Evolutionary conservation across 257 asterid genomes (phyloP).

Genomic region (Asclepias syriaca): DNA sequence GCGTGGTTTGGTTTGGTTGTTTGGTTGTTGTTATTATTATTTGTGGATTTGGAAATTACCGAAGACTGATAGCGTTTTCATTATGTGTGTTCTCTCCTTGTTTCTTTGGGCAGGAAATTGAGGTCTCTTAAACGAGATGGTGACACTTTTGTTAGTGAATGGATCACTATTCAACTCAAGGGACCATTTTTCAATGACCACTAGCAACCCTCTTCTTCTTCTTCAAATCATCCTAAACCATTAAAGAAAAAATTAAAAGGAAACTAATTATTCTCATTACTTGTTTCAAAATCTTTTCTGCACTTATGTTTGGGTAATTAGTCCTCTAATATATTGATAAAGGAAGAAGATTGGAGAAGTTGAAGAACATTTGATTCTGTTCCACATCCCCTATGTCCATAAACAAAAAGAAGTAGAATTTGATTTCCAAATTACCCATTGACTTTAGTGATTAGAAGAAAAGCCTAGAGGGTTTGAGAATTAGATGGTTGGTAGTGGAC

Average conservation of each 20-base stretch:
- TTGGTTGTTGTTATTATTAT: neutral
- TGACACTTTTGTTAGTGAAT: conserved; percentile 47
- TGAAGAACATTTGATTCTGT: neutral
- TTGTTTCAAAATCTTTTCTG: neutral
- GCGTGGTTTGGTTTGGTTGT: neutral
- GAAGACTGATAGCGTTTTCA: conserved; percentile 56
- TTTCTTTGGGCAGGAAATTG: conserved; percentile 76
- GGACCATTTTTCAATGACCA: conserved; percentile 29
- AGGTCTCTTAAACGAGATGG: conserved; percentile 64
- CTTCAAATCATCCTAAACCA: neutral
- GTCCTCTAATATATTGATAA: neutral
- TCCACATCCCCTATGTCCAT: neutral
- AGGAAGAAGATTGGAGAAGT: neutral
- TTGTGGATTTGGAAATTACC: conserved; percentile 27
- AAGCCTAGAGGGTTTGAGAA: neutral
- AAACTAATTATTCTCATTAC: neutral
- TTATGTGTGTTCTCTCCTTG: conserved; percentile 41
- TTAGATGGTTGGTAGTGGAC: too few relatives aligned
- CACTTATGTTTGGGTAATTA: neutral
- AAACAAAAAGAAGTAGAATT: neutral
- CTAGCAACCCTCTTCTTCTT: neutral
- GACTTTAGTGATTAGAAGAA: neutral
- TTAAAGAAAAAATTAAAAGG: neutral
- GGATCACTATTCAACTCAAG: conserved; percentile 40
- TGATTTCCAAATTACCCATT: neutral